Conservation (phyloP, 768 basidiomycete species). For the Lactifluus hygrophoroides region DNA sequence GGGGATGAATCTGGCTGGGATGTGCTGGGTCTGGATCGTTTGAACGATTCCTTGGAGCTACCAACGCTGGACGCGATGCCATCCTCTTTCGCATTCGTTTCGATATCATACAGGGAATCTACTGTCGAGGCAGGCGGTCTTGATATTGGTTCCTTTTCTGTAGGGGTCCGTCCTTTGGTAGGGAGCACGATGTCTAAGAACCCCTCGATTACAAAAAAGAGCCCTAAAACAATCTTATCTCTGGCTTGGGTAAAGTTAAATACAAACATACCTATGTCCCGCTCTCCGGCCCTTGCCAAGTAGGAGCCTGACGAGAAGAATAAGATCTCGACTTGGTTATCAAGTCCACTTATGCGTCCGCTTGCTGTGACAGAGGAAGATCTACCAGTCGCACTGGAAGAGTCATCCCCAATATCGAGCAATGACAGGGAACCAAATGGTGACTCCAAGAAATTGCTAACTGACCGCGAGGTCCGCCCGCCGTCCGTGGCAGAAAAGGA, state of each 20-base stretch:
- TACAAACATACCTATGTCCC: constrained; percentile 59
- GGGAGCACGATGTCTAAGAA: constrained; percentile 89
- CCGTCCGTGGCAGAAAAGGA: constrained; percentile 42
- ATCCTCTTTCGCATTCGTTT: constrained; percentile 12
- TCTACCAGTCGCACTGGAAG: constrained; percentile 52
- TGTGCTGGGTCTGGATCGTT: constrained; percentile 22
- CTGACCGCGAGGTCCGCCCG: constrained; percentile 24
- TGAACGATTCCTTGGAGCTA: constrained; percentile 8
- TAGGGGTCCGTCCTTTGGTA: constrained; percentile 25
- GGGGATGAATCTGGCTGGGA: constrained; percentile 30
- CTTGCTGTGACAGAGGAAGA: constrained; percentile 41
- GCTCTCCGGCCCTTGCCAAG: constrained; percentile 83
- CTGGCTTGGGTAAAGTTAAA: background rate
- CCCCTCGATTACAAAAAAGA: constrained; percentile 95
- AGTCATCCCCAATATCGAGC: constrained; percentile 62
- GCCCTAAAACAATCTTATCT: constrained; percentile 33
- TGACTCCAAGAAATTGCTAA: constrained; percentile 40
- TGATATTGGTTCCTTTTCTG: constrained; percentile 6
- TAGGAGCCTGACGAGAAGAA: constrained; percentile 84
- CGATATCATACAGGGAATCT: constrained; percentile 13
- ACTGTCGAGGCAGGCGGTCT: constrained; percentile 10
- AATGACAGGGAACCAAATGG: constrained; percentile 70
- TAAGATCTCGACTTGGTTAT: constrained; percentile 94
- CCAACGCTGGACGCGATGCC: constrained; percentile 11
- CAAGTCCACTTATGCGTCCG: constrained; percentile 70